phyloP scores from a whole-genome alignment of 257 asterid genomes.

The Solanum chmielewskii region DNA sequence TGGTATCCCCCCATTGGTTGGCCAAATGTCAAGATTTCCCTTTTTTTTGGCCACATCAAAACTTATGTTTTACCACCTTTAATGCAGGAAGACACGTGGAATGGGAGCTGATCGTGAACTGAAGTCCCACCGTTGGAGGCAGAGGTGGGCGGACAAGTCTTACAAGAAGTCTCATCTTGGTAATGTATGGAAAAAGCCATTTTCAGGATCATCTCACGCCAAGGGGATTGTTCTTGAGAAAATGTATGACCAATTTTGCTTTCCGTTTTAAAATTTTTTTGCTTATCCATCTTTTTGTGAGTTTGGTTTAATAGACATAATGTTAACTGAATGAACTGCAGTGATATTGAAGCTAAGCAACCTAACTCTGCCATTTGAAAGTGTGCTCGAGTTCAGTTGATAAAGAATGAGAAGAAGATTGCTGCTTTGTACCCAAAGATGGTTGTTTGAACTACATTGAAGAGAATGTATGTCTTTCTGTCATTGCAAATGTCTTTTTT shows the following conservation, averaged over 20 bases:
- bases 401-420: conserved; percentile 1
- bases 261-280: not conserved
- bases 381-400: conserved; percentile 4
- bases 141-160: conserved; percentile 1
- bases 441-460: conserved; percentile 4
- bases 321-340: not conserved
- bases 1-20: not conserved
- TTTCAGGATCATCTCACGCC: conserved; percentile 4
- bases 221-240: conserved; percentile 7
- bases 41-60: not conserved
- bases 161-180: conserved; percentile 7
- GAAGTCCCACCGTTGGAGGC: conserved; percentile 3
- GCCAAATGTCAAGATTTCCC: not conserved
- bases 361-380: conserved; percentile 6
- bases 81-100: conserved; percentile 1
- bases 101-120: conserved; percentile 2
- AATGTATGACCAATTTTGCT: not conserved
- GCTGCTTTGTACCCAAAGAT: conserved; percentile 2
- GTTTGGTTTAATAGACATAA: not conserved
- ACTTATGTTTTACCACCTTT: not conserved
- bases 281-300: not conserved
- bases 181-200: conserved; percentile 5
- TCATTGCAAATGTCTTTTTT: not conserved
- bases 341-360: conserved; percentile 1
- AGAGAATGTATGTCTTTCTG: not conserved